These are phyloP conservation scores for Colletotrichum eleusines DNA, from an alignment of 2,329 filamentous ascomycete species.

Conservation along the genomic window DNA sequence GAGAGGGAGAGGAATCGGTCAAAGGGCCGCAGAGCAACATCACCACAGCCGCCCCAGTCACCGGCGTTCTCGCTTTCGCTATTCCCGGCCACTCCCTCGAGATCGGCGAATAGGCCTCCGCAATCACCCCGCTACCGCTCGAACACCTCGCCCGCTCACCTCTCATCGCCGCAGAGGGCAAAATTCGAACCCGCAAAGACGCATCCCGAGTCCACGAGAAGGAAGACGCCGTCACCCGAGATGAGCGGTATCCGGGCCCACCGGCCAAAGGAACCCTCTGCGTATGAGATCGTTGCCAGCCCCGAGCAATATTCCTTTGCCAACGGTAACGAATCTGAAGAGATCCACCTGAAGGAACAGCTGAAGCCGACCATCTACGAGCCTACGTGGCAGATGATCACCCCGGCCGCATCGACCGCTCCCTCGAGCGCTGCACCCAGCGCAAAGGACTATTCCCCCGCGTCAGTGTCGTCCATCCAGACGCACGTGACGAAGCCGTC, in stretches of 20 bases:
- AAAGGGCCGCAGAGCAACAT: constrained; percentile 60
- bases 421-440: constrained; percentile 45
- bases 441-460: constrained; percentile 49
- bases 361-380: constrained; percentile 55
- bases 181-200: constrained; percentile 48
- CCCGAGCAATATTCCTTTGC: constrained; percentile 48
- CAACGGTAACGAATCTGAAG: constrained; percentile 44
- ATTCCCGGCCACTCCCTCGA: constrained; percentile 55
- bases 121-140: constrained; percentile 61
- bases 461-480: constrained; percentile 50
- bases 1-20: constrained; percentile 49
- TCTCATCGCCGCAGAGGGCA: constrained; percentile 57
- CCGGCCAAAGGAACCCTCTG: constrained; percentile 6
- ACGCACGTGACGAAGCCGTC: constrained; percentile 52
- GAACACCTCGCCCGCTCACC: constrained; percentile 65
- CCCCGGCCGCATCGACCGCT: constrained; percentile 48
- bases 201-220: constrained; percentile 7
- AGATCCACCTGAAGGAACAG: constrained; percentile 47
- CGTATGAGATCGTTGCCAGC: constrained; percentile 47
- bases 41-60: constrained; percentile 57
- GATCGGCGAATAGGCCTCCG: constrained; percentile 43
- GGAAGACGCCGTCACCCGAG: constrained; percentile 17
- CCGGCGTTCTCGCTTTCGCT: constrained; percentile 51
- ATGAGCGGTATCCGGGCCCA: neutral
- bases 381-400: constrained; percentile 63